Percentiles rank a stretch among this genome's conserved stretches.
phyloP scores from a whole-genome alignment of 2,329 filamentous ascomycete genomes.

The Pezicula carpinea region DNA sequence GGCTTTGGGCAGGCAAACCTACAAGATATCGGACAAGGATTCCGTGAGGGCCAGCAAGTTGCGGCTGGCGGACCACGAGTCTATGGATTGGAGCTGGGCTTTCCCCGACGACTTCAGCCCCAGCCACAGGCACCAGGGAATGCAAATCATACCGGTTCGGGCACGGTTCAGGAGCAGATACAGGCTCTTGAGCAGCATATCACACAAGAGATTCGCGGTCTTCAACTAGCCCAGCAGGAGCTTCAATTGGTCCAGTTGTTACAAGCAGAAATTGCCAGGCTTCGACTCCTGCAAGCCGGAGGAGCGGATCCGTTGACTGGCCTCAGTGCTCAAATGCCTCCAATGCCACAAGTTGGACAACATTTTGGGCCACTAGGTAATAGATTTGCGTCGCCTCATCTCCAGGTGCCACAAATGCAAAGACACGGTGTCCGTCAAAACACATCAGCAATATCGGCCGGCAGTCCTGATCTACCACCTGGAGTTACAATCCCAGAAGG shows the following conservation, averaged over 20 bases:
- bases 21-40: conserved; percentile 61
- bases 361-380: conserved; percentile 8
- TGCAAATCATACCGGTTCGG: conserved; percentile 13
- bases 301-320: conserved; percentile 13
- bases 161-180: conserved; percentile 54
- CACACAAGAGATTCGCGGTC: conserved; percentile 57
- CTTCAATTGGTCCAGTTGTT: conserved; percentile 63
- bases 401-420: conserved; percentile 25
- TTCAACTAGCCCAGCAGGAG: conserved; percentile 63
- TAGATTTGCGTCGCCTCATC: conserved; percentile 1
- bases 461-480: conserved; percentile 56
- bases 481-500: conserved; percentile 60
- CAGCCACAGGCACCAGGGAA: conserved; percentile 15
- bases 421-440: conserved; percentile 42
- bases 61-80: conserved; percentile 22
- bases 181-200: conserved; percentile 65
- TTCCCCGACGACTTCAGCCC: conserved; percentile 22
- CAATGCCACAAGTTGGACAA: conserved; percentile 13
- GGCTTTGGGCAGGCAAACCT: conserved; percentile 66
- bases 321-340: conserved; percentile 23
- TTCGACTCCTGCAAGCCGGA: conserved; percentile 40
- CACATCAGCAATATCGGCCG: conserved; percentile 50
- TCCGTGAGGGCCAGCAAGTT: conserved; percentile 42
- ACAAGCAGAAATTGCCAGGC: conserved; percentile 60
- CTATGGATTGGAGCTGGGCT: conserved; percentile 30